These are phyloP conservation scores for Flueggea neowawraea DNA, from an alignment of 441 rosid species.

Conservation along the genomic window DNA sequence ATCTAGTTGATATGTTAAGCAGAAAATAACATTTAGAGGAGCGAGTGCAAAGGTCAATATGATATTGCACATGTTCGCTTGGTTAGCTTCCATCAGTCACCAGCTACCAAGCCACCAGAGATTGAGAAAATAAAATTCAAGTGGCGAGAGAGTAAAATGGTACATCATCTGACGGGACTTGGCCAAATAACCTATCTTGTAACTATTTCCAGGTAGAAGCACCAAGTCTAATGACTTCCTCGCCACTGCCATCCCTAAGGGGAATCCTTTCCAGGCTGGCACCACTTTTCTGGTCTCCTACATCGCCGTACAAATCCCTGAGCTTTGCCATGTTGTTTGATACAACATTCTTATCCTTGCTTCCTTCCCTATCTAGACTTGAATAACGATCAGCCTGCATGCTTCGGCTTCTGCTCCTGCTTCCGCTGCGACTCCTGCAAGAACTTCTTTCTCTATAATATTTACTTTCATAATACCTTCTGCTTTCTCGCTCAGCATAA, in stretches of 20 bases:
- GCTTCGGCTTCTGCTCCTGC: conserved; percentile 69
- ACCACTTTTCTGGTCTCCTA: conserved; percentile 45
- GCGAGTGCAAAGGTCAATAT: no score
- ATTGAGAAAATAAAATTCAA: no score
- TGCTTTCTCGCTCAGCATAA: conserved; percentile 49
- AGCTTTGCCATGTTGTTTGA: conserved; percentile 90
- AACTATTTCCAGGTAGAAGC: conserved; percentile 77
- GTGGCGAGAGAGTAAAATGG: no score
- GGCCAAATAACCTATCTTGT: neutral
- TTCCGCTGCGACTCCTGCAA: conserved; percentile 50
- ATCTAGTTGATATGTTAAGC: no score
- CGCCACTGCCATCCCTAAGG: conserved; percentile 54
- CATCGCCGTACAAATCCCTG: conserved; percentile 84
- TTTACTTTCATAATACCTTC: conserved; percentile 46
- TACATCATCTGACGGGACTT: no score
- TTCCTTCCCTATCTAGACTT: conserved; percentile 47
- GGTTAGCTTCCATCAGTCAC: no score
- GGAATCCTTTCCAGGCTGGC: conserved; percentile 44
- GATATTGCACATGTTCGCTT: no score
- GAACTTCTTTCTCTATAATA: conserved; percentile 36
- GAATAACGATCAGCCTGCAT: conserved; percentile 58
- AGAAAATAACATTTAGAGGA: no score
- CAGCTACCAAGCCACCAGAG: no score
- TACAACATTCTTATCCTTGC: conserved; percentile 44
- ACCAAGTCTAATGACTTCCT: conserved; percentile 95